Base-by-base conservation (phyloP, 2,329 filamentous ascomycete genomes). In the Aspergillus bombycis region DNA sequence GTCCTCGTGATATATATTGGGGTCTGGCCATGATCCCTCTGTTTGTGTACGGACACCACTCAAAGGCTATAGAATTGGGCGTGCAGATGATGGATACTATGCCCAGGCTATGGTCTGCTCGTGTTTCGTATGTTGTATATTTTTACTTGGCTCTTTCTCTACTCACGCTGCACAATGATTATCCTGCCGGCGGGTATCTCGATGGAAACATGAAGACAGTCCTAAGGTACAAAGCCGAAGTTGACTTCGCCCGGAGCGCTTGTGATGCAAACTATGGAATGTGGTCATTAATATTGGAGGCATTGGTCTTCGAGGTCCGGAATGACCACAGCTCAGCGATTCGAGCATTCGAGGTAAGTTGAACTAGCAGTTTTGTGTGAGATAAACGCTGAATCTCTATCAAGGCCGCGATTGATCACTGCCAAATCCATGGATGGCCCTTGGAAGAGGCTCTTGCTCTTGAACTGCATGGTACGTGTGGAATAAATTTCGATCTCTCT, bases 261-360 rank as follows among this genome's bases (percentile, higher is more conserved):
- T 89, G 85, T 63, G 81, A 87, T 65, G 81, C 84, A 67, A 89
- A 89, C 68, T 89, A 88, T 70, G 79, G 82, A 21, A 82, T 84
- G 65, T 89, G 85, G 83, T 80, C 85, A 1, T 75, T 83, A 46
- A 71, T 89, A 9, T 74, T 90, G 10, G 81, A 85, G 48, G 87
- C 85, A 2, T 80, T 87, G 58, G 71, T 88, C 7, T 79, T 77
- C 28, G 86, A 89, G 58, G 71, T 84, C 28, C 78, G 75, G 14
- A 75, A 75, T 12, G 79, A 84, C 30, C 77, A 82, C 62, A 77
- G 75, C 12, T 71, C 73, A 14, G 80, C 85, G 2, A 79, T 88
- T 23, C 74, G 76, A 62, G 67, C 74, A 6, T 74, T 77, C 43
- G 76, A 78, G 68, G 73, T 75, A 68, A 62, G 72, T 64, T 36